A percentile compares a stretch with the other conserved stretches of the same genome.
Conservation (phyloP, 306 rosid genomes). For the Inga laurina region DNA sequence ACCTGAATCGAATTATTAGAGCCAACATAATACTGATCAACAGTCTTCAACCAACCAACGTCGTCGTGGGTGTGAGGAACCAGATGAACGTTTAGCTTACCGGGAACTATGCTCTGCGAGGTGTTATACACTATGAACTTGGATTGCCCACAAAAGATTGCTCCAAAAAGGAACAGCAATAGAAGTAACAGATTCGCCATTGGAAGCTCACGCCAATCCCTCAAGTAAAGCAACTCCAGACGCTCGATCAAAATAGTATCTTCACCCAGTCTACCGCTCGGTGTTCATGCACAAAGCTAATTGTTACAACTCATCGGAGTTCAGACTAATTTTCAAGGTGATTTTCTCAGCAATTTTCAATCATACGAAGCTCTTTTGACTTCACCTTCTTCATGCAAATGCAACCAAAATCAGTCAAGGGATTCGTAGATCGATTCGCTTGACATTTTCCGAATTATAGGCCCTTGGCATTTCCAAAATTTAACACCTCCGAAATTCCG, state of each 20-base stretch:
- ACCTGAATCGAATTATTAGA: conserved; percentile 87
- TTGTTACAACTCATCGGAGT: not conserved
- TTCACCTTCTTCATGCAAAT: conserved; percentile 4
- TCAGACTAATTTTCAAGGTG: conserved; percentile 25
- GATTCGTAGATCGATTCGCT: not conserved
- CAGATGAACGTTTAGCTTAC: conserved; percentile 75
- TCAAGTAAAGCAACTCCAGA: conserved; percentile 18
- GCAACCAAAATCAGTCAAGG: conserved; percentile 12
- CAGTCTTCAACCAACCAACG: conserved; percentile 87
- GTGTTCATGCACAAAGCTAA: conserved; percentile 33
- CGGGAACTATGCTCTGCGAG: conserved; percentile 57
- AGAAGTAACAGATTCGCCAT: conserved; percentile 40
- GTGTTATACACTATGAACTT: conserved; percentile 60
- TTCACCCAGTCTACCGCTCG: conserved; percentile 13
- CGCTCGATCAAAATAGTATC: not conserved
- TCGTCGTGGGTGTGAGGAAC: conserved; percentile 84
- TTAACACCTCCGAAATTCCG: not conserved
- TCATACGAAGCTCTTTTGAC: conserved; percentile 28
- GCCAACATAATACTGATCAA: conserved; percentile 90
- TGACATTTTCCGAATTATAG: not conserved
- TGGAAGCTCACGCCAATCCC: conserved; percentile 20
- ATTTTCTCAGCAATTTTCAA: conserved; percentile 14
- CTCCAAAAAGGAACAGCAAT: conserved; percentile 43
- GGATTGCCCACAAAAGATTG: conserved; percentile 34
- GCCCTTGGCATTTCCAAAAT: not conserved